Conservation (phyloP, 805 yeast species). For the Zygosaccharomyces siamensis region DNA sequence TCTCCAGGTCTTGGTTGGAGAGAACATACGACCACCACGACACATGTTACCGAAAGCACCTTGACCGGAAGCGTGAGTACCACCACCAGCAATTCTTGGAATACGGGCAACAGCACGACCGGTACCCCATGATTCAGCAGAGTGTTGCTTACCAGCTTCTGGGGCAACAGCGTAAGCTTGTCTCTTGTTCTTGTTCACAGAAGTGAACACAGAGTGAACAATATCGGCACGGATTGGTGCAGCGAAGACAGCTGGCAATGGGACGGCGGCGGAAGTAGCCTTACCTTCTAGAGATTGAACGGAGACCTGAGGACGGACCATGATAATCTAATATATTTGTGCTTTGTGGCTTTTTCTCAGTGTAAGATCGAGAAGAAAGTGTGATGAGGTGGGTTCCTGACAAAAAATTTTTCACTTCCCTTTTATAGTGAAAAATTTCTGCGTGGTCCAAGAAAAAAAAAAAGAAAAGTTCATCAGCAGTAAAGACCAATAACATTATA, state of each 20-base stretch:
- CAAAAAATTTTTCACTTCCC: constrained; percentile 10
- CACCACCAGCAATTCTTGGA: constrained; percentile 99
- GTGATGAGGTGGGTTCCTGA: neutral
- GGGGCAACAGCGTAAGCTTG: constrained; percentile 99
- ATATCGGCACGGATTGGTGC: constrained; percentile 99
- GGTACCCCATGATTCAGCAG: constrained; percentile 99
- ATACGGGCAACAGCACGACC: constrained; percentile 99
- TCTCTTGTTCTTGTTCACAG: constrained; percentile 99
- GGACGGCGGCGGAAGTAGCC: constrained; percentile 74
- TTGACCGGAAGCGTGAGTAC: constrained; percentile 99
- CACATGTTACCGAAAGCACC: constrained; percentile 99
- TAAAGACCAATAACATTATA: neutral
- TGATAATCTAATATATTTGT: constrained; percentile 39
- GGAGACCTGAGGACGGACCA: constrained; percentile 93
- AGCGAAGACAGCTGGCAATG: constrained; percentile 97
- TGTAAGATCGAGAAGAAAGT: neutral
- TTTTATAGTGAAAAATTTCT: constrained; percentile 9
- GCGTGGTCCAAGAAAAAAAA: constrained; percentile 11
- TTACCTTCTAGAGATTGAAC: constrained; percentile 87
- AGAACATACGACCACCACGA: constrained; percentile 99
- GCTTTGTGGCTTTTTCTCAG: constrained; percentile 8
- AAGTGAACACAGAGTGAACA: constrained; percentile 97
- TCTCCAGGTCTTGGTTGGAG: constrained; percentile 99
- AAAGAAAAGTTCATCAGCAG: neutral
- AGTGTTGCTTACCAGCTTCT: constrained; percentile 99